These are phyloP conservation scores for Didymella segeticola DNA, from an alignment of 2,329 filamentous ascomycete species.

Conservation along the genomic window DNA sequence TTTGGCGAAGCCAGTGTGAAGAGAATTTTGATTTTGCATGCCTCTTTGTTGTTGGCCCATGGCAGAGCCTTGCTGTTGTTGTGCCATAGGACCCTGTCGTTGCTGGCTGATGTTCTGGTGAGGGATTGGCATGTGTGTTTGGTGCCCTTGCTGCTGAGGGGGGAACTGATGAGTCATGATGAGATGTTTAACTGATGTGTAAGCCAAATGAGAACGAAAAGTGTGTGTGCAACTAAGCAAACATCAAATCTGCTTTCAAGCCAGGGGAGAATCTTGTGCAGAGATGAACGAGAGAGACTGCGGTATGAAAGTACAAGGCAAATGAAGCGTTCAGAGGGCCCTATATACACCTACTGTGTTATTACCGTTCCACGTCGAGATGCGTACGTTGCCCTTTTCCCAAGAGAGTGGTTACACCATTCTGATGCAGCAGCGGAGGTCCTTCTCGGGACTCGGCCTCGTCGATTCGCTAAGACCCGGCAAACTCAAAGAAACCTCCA, in stretches of 20 bases:
- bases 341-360: conserved; percentile 19
- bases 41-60: conserved; percentile 24
- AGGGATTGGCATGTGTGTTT: conserved; percentile 14
- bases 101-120: conserved; percentile 30
- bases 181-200: too few species aligned
- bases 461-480: conserved; percentile 6
- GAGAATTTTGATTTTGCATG: conserved; percentile 15
- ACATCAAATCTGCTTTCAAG: not conserved
- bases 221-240: not conserved
- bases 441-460: conserved; percentile 11
- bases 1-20: conserved; percentile 12
- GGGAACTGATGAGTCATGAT: conserved; percentile 21
- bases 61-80: too few species aligned
- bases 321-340: conserved; percentile 21
- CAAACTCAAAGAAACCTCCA: conserved; percentile 13
- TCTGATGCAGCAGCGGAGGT: conserved; percentile 17
- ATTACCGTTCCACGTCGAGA: conserved; percentile 13
- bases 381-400: conserved; percentile 9
- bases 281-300: conserved; percentile 11
- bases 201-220: not conserved
- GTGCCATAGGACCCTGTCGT: conserved; percentile 20
- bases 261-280: not conserved
- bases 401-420: conserved; percentile 18
- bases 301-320: conserved; percentile 18
- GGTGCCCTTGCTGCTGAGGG: conserved; percentile 17